Conservation (phyloP, 2,329 filamentous ascomycete genomes). For the Aspergillus hiratsukae region DNA sequence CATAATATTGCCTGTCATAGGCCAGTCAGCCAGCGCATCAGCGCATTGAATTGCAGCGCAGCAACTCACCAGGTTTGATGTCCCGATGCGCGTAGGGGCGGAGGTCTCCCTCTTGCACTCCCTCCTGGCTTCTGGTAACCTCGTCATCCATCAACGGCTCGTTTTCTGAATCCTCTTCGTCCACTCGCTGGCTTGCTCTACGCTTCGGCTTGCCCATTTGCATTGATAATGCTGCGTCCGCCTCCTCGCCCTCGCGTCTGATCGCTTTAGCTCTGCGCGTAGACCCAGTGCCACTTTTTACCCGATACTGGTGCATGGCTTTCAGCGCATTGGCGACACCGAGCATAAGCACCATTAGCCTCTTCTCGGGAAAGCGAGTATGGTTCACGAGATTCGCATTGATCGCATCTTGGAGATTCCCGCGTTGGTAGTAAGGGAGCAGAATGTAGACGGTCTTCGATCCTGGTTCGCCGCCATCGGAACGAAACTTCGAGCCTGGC, state of each 20-base stretch:
- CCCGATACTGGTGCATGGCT: conserved; percentile 85
- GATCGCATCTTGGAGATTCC: conserved; percentile 96
- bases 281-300: conserved; percentile 52
- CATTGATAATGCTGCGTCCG: conserved; percentile 43
- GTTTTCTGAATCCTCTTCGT: conserved; percentile 68
- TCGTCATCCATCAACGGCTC: conserved; percentile 80
- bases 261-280: conserved; percentile 53
- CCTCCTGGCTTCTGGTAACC: conserved; percentile 62
- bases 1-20: conserved; percentile 78
- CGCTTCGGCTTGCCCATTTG: conserved; percentile 35
- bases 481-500: conserved; percentile 51
- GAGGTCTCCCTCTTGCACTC: conserved; percentile 62
- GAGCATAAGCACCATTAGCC: conserved; percentile 83
- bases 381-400: conserved; percentile 98
- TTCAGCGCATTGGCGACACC: conserved; percentile 85
- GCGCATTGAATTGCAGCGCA: neutral
- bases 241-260: conserved; percentile 52
- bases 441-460: conserved; percentile 96
- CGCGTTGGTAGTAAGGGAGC: conserved; percentile 88
- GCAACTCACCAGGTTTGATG: conserved; percentile 76
- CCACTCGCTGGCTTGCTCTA: conserved; percentile 43
- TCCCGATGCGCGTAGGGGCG: conserved; percentile 90
- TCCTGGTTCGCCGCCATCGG: conserved; percentile 55
- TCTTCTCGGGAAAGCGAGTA: conserved; percentile 78
- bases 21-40: neutral